Base-by-base conservation (phyloP, 2,329 filamentous ascomycete genomes). In the Emericellopsis cladophorae region DNA sequence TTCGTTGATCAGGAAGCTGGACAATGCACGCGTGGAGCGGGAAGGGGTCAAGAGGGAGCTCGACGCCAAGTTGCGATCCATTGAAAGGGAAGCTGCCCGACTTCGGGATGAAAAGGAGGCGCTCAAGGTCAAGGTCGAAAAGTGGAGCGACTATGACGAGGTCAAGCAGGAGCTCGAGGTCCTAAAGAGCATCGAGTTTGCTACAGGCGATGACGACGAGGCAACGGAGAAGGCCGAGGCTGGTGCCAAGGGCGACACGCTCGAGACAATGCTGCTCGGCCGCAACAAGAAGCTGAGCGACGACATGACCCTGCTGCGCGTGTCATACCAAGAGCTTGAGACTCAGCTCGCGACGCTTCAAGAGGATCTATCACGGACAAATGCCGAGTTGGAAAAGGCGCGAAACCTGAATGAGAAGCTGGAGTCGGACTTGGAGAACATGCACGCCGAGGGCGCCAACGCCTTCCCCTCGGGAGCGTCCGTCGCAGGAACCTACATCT, bases 211-310 rank as follows among this genome's bases (percentile, higher is more conserved):
- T 2, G 79, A 83, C 2, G 65, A 43, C 7, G 31, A 21, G n/a
- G 24, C 70, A 8, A 54, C 61, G 24, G 68, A 66, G 14, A 50
- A 59, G 23, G 48, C 59, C 3, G 65, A 67, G 22, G 52, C 57
- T 5, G 50, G 52, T 34, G 49, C 61, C 6, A 79, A 78, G 54
- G 79, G 83, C 35, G 87, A 94, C 51, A 88, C 82, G 2, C 65
- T 98, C 9, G 92, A 98, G 60, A 89, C 95, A 61, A 76, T 98
- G 23, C 70, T 98, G 6, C 68, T 98, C 40, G 83, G 87, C 9
- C 79, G 92, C 36, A 98, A 98, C 68, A 98, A 96, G 67, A 98
- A 96, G 64, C 70, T 98, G 31, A 82, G 83, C 50, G 89, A 95
- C 53, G 92, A 98, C 58, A 74, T 96, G 47, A 95, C 92, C 2